Conservation (phyloP, 257 asterid species). For the Cordia subcordata region DNA sequence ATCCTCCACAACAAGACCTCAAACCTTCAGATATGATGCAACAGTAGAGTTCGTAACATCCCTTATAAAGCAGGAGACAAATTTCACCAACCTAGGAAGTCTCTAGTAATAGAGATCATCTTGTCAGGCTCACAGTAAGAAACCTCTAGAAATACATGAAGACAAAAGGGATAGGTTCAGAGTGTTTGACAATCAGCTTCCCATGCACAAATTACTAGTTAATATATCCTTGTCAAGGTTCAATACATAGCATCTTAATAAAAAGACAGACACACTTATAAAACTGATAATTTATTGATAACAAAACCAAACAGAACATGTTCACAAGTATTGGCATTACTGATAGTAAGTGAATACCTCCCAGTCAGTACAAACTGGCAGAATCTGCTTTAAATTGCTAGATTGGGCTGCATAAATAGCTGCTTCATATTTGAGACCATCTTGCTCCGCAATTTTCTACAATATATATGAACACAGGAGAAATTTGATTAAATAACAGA, state of each 20-base stretch:
- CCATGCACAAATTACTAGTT: too few relatives aligned
- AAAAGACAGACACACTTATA: neutral
- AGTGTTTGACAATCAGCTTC: too few relatives aligned
- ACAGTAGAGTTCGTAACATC: too few relatives aligned
- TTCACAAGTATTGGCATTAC: neutral
- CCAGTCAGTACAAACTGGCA: conserved; percentile 97
- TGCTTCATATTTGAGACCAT: conserved; percentile 82
- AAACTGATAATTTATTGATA: neutral
- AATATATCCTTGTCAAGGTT: neutral
- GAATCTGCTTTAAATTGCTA: conserved; percentile 85
- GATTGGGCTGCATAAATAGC: conserved; percentile 90
- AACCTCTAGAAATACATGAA: too few relatives aligned
- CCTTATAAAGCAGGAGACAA: too few relatives aligned
- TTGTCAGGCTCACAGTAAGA: too few relatives aligned
- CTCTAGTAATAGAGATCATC: too few relatives aligned
- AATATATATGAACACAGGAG: conserved; percentile 26
- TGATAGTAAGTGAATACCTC: conserved; percentile 55
- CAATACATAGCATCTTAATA: neutral
- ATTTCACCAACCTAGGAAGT: too few relatives aligned
- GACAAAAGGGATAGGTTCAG: too few relatives aligned
- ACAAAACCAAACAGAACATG: neutral
- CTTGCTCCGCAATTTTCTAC: conserved; percentile 95
- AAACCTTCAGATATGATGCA: too few relatives aligned
- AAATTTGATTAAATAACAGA: too few relatives aligned
- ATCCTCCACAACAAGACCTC: too few relatives aligned